Evolutionary conservation across 495 filamentous ascomycete species (phyloP).

Genomic region (Achaetomiella virescens): DNA sequence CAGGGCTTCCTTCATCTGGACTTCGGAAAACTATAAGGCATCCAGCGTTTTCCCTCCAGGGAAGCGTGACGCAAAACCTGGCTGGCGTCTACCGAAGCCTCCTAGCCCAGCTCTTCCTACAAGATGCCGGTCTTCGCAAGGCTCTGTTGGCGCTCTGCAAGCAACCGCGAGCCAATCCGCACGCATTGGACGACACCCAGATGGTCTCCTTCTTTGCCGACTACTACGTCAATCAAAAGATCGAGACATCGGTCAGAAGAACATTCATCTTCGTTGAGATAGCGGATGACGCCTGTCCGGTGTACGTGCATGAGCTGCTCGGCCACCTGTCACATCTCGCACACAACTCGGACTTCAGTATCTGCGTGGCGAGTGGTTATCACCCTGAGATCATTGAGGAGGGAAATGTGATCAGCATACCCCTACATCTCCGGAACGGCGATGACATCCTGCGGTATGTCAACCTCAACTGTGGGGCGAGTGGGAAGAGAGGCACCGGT

Average conservation of each 20-base stretch:
- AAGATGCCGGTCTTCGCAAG: conserved; percentile 28
- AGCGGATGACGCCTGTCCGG: conserved; percentile 23
- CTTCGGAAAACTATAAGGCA: conserved; percentile 18
- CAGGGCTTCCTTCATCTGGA: conserved; percentile 28
- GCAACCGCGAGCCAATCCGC: conserved; percentile 8
- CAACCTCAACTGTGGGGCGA: conserved; percentile 30
- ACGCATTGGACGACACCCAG: conserved; percentile 25
- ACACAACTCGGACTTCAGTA: conserved; percentile 34
- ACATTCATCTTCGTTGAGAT: conserved; percentile 36
- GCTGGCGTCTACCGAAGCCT: conserved; percentile 30
- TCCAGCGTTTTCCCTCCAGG: conserved; percentile 18
- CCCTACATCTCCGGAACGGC: conserved; percentile 29
- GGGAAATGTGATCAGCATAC: conserved; percentile 24
- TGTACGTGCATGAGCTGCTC: conserved; percentile 29
- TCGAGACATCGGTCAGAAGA: conserved; percentile 23
- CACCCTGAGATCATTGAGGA: conserved; percentile 22
- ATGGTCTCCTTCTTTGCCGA: conserved; percentile 33
- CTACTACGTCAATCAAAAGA: conserved; percentile 27
- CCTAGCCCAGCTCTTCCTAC: conserved; percentile 30
- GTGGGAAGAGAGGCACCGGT: conserved; percentile 30
- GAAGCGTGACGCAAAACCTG: conserved; percentile 14
- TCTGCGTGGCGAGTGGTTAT: conserved; percentile 30
- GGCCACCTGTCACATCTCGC: conserved; percentile 27
- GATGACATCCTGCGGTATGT: conserved; percentile 33
- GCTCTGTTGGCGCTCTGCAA: conserved; percentile 21